These are phyloP conservation scores for Spirogloea muscicola DNA, from an alignment of 139 green algal species.

Conservation along the genomic window DNA sequence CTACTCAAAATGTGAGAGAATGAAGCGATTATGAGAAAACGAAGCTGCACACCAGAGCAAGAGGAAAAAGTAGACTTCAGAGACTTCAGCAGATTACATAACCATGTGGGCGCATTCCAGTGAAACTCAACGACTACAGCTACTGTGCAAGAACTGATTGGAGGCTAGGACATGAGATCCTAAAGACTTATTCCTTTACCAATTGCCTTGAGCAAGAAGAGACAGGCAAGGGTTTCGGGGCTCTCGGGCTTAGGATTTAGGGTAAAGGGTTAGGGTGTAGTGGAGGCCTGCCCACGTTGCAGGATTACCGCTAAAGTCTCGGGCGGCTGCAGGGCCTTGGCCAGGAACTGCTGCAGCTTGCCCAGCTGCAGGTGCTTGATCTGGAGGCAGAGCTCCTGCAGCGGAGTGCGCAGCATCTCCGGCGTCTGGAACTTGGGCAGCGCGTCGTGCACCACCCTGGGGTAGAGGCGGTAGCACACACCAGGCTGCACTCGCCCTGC, in stretches of 20 bases:
- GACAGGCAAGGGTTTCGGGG: neutral
- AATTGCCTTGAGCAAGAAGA: neutral
- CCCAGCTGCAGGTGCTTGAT: conserved; percentile 52
- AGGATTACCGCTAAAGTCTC: conserved; percentile 14
- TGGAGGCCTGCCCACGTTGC: neutral
- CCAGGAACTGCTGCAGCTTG: conserved; percentile 22
- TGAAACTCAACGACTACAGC: too few species aligned
- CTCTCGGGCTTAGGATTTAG: neutral
- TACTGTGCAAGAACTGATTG: too few species aligned
- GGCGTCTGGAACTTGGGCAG: conserved; percentile 30
- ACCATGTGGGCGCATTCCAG: too few species aligned
- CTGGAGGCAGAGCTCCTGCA: conserved; percentile 56
- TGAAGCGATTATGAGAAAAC: too few species aligned
- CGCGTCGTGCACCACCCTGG: conserved; percentile 13
- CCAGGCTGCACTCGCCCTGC: conserved; percentile 53
- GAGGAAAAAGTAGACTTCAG: too few species aligned
- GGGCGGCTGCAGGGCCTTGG: conserved; percentile 17
- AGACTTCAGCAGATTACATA: too few species aligned
- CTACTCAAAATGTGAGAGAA: too few species aligned
- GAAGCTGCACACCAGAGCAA: too few species aligned
- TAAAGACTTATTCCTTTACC: too few species aligned
- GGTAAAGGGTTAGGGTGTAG: neutral
- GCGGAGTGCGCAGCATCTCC: conserved; percentile 55
- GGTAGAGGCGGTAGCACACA: conserved; percentile 52
- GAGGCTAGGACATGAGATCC: too few species aligned